phyloP scores from a whole-genome alignment of 2,329 filamentous ascomycete genomes.

The Gaeumannomyces tritici region DNA sequence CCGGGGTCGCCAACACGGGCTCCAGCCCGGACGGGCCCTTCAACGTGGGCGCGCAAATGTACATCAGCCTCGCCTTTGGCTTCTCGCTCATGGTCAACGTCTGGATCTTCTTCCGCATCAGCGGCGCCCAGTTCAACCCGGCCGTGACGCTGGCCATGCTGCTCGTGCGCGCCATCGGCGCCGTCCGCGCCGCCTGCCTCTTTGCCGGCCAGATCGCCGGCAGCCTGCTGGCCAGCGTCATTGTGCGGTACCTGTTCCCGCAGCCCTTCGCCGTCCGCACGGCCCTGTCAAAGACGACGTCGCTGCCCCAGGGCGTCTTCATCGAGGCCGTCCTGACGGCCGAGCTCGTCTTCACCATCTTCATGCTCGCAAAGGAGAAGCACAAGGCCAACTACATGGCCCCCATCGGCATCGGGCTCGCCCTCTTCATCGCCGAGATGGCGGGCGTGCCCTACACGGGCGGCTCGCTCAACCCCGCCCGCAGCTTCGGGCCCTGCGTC shows the following conservation, averaged over 20 bases:
- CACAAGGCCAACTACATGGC: slow-evolving; percentile 54
- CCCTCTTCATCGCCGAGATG: slow-evolving; percentile 41
- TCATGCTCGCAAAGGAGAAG: slow-evolving; percentile 53
- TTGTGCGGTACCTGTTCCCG: slow-evolving; percentile 1
- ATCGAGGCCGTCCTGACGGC: slow-evolving; percentile 46
- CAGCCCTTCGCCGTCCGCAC: not conserved
- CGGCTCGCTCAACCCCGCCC: slow-evolving; percentile 39
- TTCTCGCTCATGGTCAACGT: slow-evolving; percentile 41
- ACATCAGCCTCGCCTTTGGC: slow-evolving; percentile 40
- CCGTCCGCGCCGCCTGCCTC: not conserved
- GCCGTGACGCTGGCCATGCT: slow-evolving; percentile 24
- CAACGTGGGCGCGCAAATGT: slow-evolving; percentile 28
- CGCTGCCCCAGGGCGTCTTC: slow-evolving; percentile 38
- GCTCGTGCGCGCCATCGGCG: slow-evolving; percentile 1
- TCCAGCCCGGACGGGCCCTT: slow-evolving; percentile 6
- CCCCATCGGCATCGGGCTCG: slow-evolving; percentile 52
- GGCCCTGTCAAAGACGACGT: slow-evolving; percentile 18
- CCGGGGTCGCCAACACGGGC: slow-evolving; percentile 12
- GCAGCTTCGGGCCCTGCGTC: slow-evolving; percentile 39
- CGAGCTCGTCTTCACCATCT: slow-evolving; percentile 42
- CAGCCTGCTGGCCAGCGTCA: not conserved
- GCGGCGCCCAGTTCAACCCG: slow-evolving; percentile 42
- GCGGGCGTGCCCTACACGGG: slow-evolving; percentile 34
- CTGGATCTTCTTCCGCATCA: slow-evolving; percentile 47
- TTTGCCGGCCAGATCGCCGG: slow-evolving; percentile 1